Base-by-base conservation (phyloP, 1,139 yeast genomes). In the Candida neerlandica region DNA sequence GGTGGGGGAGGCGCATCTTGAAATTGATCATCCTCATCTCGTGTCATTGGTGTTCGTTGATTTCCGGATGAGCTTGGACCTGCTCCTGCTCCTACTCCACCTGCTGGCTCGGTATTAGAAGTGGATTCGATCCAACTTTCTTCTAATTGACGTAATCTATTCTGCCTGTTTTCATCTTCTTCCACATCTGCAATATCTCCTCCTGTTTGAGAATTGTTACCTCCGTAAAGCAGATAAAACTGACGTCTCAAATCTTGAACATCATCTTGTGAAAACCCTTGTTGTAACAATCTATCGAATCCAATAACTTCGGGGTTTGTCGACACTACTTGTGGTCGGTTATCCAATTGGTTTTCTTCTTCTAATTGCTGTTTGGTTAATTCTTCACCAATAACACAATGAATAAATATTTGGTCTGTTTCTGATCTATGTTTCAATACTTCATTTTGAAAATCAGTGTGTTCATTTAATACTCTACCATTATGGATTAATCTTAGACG, bases 101-200 rank as follows among this genome's bases (percentile, higher is more conserved):
- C 23, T 21, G 23, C 6, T 23, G 60, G 51, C 18, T 51, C 55
- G 5, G 58, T 63, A 47, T 68, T 77, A 6, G 82, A 90, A 0
- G 94, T 86, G 45, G 88, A 84, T 59, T 91, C 96, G 52, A 91
- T 88, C 97, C 97, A 91, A 51, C 91, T 76, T 58, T 91, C 97
- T 62, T 91, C 97, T 55, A 90, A 66, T 54, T 85, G 86, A 46
- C 90, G 64, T 5, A 81, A 65, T 34, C 75, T 75, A 57, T 58
- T 62, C 57, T 66, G 71, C 21, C 72, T 56, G 29, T 55, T 58
- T 50, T 75, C 80, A 47, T 71, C 74, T 51, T 75, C 79, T 55
- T 73, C 80, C 45, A 73, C 58, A 60, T 73, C 77, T 49, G 67
- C 61, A 43, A 73, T 74, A 16, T 52, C 57, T n/a, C 48, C 50